Evolutionary conservation across 2,329 filamentous ascomycete species (phyloP), one percentile per base, ranked within the genome.

Genomic region (Diaporthe longicolla): DNA sequence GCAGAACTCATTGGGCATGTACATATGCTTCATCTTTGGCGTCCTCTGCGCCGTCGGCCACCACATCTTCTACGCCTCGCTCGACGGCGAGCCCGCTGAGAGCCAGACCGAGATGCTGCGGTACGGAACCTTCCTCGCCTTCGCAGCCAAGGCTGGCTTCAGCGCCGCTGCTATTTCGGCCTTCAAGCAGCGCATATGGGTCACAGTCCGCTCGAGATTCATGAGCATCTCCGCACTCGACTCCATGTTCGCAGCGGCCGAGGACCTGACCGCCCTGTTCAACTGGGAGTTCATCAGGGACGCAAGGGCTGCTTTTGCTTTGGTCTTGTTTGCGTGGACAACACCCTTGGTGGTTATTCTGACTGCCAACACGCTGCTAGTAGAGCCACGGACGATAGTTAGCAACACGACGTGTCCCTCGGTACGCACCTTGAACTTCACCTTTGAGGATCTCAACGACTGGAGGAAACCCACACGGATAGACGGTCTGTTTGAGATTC

Each of bases 221-320:
- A 73, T 80, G 78, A 78, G 72, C 48, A 76, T 80, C 24, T 76
- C 65, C 6, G 79, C 78, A 5, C 70, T 84, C 48, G 82, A 83
- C 74, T 80, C 81, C 10, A 74, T 84, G 65, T 84, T 84, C 70
- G 79, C 80, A 0, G 90, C 85, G 10, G 77, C 78, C 2, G 78
- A 79, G 37, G 76, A 79, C 59, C 66, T 79, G 35, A 35, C 74
- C 13, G 88, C 89, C 84, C 90, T 91, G 76, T 90, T 91, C 90
- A 58, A 91, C 78, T 70, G 83, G 84, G 76, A 78, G 75, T 77
- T 82, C 43, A 65, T 77, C 8, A 73, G 58, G 26, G 74, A 73
- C 35, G 81, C 63, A 83, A 89, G 57, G 89, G 90, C 70, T 87
- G 90, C 79, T 2, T 73, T 75, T 17, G 63, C 73, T 5, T 58